These are phyloP conservation scores for Stachybotrys elegans DNA, from an alignment of 2,329 filamentous ascomycete genomes.

Conservation along the genomic window DNA sequence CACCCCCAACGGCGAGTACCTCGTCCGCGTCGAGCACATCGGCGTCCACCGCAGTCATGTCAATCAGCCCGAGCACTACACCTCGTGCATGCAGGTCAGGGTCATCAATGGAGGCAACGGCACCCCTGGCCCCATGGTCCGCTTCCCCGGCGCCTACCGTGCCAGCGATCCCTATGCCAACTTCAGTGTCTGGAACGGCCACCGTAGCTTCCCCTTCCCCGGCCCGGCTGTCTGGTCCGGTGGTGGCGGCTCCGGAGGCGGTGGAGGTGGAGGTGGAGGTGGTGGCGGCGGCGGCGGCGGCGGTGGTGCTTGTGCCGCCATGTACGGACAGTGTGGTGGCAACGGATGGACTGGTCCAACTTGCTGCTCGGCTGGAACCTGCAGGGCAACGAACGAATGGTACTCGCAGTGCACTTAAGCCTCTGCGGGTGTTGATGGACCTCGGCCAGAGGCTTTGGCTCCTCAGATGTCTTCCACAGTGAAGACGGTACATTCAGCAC, in stretches of 20 bases:
- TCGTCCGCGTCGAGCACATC: conserved; percentile 2
- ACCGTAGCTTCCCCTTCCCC: conserved; percentile 1
- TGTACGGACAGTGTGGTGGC: conserved; percentile 1
- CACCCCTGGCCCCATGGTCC: background rate
- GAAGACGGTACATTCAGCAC: too few species aligned
- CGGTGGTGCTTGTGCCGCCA: background rate
- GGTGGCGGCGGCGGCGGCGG: too few species aligned
- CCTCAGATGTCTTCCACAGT: too few species aligned
- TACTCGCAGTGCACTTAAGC: conserved; percentile 4
- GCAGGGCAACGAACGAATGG: conserved; percentile 1
- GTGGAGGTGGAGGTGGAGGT: too few species aligned
- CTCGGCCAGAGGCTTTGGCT: too few species aligned
- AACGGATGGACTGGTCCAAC: conserved; percentile 1
- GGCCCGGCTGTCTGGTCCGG: conserved; percentile 1
- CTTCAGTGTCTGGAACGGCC: conserved; percentile 2
- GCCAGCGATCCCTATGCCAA: conserved; percentile 2
- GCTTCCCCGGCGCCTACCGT: conserved; percentile 3
- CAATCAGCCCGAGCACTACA: conserved; percentile 4
- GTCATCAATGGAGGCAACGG: conserved; percentile 2
- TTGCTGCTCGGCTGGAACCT: conserved; percentile 1
- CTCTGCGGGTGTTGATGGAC: too few species aligned
- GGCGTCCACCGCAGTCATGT: conserved; percentile 3
- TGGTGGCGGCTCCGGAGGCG: background rate
- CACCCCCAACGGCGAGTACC: conserved; percentile 4
- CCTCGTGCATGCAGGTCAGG: conserved; percentile 2